These are phyloP conservation scores for Aegilops bicornis DNA, from an alignment of 176 grass and related monocot species.

Conservation along the genomic window DNA sequence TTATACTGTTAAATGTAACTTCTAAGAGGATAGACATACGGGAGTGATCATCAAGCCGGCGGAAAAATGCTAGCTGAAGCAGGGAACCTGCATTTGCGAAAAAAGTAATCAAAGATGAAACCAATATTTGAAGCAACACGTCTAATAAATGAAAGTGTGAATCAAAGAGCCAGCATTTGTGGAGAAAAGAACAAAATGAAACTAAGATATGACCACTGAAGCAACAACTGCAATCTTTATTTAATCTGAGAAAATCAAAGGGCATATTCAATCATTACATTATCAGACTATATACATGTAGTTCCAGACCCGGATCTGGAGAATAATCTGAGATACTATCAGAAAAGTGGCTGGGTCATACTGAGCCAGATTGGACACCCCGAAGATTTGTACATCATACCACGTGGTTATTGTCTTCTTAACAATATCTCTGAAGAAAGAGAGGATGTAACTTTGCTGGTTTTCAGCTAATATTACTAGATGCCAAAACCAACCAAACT, in stretches of 20 bases:
- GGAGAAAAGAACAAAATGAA: background rate
- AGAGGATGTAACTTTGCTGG: background rate
- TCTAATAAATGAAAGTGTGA: background rate
- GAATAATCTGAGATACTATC: background rate
- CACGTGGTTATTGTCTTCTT: no score
- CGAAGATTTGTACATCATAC: background rate
- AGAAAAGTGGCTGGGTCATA: background rate
- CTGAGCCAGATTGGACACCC: background rate
- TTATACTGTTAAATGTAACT: background rate
- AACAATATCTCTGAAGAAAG: no score
- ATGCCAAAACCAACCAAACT: background rate
- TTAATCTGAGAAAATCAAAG: background rate
- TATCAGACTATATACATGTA: background rate
- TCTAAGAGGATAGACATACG: constrained; percentile 29
- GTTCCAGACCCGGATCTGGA: background rate
- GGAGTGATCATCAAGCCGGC: constrained; percentile 29
- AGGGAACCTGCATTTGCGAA: constrained; percentile 50
- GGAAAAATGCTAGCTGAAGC: constrained; percentile 56
- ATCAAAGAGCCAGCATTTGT: background rate
- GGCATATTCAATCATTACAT: background rate
- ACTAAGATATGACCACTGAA: background rate
- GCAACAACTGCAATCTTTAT: background rate
- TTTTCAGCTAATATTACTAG: background rate
- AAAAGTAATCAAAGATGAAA: constrained; percentile 29
- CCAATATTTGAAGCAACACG: constrained; percentile 1